Conservation (phyloP, 495 filamentous ascomycete genomes). For the Astrothelium macrocarpum region DNA sequence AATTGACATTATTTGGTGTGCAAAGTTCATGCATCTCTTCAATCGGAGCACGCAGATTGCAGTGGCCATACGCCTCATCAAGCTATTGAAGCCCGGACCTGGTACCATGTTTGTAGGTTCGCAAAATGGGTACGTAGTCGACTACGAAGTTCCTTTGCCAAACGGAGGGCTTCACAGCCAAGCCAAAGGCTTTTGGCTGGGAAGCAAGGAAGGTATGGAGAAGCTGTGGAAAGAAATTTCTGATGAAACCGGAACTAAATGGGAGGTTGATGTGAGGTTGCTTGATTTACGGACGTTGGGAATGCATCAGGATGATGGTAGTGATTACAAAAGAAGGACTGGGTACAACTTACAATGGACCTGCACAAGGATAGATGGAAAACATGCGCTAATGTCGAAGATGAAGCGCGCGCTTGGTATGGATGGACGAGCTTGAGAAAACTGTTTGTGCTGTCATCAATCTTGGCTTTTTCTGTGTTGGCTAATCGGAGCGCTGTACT, state of each 20-base stretch:
- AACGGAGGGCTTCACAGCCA: neutral
- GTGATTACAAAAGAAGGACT: neutral
- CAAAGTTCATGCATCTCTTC: slow-evolving; percentile 10
- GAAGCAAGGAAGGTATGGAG: slow-evolving; percentile 3
- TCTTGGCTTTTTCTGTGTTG: neutral
- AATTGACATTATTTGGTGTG: slow-evolving; percentile 6
- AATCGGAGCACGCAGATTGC: slow-evolving; percentile 3
- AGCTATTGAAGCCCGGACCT: neutral
- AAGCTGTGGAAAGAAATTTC: slow-evolving; percentile 4
- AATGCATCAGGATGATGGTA: slow-evolving; percentile 8
- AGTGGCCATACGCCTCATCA: neutral
- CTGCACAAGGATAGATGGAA: neutral
- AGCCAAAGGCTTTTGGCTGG: neutral
- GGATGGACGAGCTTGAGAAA: neutral
- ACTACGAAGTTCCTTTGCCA: slow-evolving; percentile 4
- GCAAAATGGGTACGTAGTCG: slow-evolving; percentile 4
- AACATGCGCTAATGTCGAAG: slow-evolving; percentile 1
- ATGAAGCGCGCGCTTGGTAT: neutral
- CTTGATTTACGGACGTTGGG: slow-evolving; percentile 8
- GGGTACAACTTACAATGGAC: slow-evolving; percentile 11
- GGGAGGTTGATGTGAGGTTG: slow-evolving; percentile 8
- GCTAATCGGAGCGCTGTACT: neutral
- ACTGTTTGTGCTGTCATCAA: neutral
- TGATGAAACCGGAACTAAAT: neutral
- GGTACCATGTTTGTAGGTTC: slow-evolving; percentile 5